Evolutionary conservation across 352 stramenopile species (phyloP).

Genomic region (Phytophthora palmivora): DNA sequence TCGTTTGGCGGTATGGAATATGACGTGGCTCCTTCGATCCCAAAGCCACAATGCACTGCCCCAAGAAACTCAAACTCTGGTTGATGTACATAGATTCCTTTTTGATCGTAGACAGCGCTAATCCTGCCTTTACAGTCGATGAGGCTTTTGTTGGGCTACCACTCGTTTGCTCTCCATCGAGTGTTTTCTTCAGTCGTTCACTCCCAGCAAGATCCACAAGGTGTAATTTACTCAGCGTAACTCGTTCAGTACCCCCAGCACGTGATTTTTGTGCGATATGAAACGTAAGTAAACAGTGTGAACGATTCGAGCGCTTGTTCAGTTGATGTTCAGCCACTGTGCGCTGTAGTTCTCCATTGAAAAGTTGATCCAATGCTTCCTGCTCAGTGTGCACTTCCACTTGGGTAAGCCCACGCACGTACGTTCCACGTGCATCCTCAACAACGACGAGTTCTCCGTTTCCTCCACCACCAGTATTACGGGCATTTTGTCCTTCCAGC

Average conservation of each 20-base stretch:
- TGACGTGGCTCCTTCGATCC: conserved; percentile 73
- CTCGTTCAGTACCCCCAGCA: conserved; percentile 71
- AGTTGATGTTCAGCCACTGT: conserved; percentile 94
- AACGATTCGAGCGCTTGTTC: conserved; percentile 95
- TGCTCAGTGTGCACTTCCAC: conserved; percentile 81
- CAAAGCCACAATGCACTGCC: conserved; percentile 95
- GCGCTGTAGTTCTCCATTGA: conserved; percentile 91
- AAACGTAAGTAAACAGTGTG: conserved; percentile 94
- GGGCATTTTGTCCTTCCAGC: conserved; percentile 47
- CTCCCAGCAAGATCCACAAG: conserved; percentile 96
- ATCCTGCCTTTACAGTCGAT: conserved; percentile 17
- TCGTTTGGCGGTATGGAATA: conserved; percentile 95
- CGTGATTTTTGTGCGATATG: conserved; percentile 91
- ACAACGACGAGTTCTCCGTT: conserved; percentile 82
- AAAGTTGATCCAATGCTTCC: conserved; percentile 93
- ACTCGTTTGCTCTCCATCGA: conserved; percentile 57
- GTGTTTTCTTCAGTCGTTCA: conserved; percentile 94
- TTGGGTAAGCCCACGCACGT: conserved; percentile 90
- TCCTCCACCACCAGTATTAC: conserved; percentile 10
- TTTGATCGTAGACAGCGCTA: conserved; percentile 85
- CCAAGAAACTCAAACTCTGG: conserved; percentile 95
- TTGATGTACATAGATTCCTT: conserved; percentile 99
- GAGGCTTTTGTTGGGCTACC: conserved; percentile 22
- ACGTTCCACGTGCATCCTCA: conserved; percentile 83
- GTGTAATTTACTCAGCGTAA: conserved; percentile 91